Conservation (phyloP, 169 alveolate genomes). For the Amoebophrya sp. region DNA sequence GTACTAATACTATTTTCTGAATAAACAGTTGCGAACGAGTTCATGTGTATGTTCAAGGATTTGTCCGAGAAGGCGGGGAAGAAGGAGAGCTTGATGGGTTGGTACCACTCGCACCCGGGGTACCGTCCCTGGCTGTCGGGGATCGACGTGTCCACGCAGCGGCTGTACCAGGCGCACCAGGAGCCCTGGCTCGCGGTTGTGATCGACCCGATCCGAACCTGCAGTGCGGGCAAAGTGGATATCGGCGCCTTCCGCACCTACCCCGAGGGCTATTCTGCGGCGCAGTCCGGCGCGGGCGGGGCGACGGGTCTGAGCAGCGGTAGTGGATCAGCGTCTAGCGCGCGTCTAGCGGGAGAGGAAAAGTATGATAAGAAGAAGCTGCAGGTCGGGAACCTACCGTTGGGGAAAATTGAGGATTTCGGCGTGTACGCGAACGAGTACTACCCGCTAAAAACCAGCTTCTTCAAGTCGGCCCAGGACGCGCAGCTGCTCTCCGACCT, state of each 20-base stretch:
- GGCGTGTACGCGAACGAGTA: conserved; percentile 61
- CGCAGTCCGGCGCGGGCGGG: not conserved
- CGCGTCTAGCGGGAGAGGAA: not conserved
- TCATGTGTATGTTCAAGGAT: not conserved
- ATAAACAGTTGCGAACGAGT: conserved; percentile 32
- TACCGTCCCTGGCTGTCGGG: conserved; percentile 79
- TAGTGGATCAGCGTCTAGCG: not conserved
- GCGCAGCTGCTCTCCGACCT: conserved; percentile 17
- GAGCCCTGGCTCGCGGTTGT: conserved; percentile 76
- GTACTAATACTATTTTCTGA: not conserved
- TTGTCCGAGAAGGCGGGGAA: conserved; percentile 30
- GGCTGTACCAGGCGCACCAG: conserved; percentile 55
- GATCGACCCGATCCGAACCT: conserved; percentile 59
- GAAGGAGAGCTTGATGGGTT: conserved; percentile 57
- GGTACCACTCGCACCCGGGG: conserved; percentile 85
- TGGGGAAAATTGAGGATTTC: conserved; percentile 62
- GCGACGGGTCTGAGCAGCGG: not conserved
- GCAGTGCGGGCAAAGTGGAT: conserved; percentile 55
- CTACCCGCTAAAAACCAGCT: conserved; percentile 27
- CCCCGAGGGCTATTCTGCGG: conserved; percentile 44
- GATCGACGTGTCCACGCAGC: conserved; percentile 58
- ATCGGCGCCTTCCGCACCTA: conserved; percentile 66
- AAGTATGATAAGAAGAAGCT: not conserved
- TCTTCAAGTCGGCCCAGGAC: conserved; percentile 10
- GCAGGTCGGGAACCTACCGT: conserved; percentile 44